Base-by-base conservation (phyloP, 352 stramenopile genomes). In the Phytophthora cryptogea region DNA sequence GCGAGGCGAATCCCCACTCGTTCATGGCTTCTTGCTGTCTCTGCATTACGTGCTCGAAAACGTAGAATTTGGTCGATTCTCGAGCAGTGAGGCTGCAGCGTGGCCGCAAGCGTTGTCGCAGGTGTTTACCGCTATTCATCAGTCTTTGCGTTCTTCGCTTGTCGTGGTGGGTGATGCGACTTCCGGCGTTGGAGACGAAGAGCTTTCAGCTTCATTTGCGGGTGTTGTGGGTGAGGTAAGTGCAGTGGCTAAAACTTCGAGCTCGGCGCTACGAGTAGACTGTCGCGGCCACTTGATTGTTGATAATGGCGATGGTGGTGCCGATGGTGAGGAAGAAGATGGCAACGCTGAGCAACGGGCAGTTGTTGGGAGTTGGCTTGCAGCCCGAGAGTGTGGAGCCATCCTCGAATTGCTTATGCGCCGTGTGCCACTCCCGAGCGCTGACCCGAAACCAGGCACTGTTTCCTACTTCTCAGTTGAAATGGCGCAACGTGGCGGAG, bases 281-380 rank as follows among this genome's bases (percentile, higher is more conserved):
- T 95, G 82, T 54, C 74, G 80, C 7, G 86, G 86, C 11, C 87
- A 94, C 52, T 65, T 91, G 35, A 90, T 93, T 46, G 59, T 92
- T 27, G 79, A 91, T 23, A 64, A 66, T 33, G 44, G 41, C 1
- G 68, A 78, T 35, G 39, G 42, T 13, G 71, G 47, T 23, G 59
- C 63, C 0, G 53, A 73, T n/a, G 72, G 70, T 17, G 74, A 74
- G 8, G 66, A 73, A 27, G 74, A 83, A 8, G 78, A 72, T 32
- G 77, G 58, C 17, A 83, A 90, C 35, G 64, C 72, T 4, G 73
- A 89, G 26, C 84, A 95, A 48, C 83, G 84, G 30, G 86, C 86
- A 4, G 87, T 97, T 0, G 83, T 96, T 0, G 84, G 86, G 14
- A 94, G 83, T 52, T 97, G 89, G 89, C 76, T 96, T 5, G 79